Conservation (phyloP, 108 stramenopile species). For the Pseudonitzschia multiseries region DNA sequence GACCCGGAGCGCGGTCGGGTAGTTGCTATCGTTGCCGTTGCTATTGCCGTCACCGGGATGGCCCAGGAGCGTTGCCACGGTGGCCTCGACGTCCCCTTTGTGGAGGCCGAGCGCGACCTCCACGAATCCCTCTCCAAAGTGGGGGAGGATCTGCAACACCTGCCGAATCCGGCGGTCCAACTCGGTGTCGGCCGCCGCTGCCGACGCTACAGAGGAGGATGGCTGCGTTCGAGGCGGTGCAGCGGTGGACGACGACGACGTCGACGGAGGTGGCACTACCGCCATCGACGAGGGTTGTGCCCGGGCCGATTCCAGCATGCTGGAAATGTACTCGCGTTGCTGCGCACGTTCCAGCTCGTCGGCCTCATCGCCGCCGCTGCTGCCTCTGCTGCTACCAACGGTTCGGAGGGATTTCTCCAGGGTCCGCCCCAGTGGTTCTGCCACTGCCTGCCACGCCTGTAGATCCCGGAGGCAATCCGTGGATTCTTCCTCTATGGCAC, state of each 20-base stretch:
- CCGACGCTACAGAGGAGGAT: background rate
- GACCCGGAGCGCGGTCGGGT: slow-evolving; percentile 38
- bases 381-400: background rate
- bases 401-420: slow-evolving; percentile 19
- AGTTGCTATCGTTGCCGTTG: background rate
- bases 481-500: slow-evolving; percentile 36
- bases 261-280: background rate
- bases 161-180: slow-evolving; percentile 44
- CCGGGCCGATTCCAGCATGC: slow-evolving; percentile 39
- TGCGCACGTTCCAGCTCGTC: slow-evolving; percentile 6
- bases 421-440: slow-evolving; percentile 20
- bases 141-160: slow-evolving; percentile 58
- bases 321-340: slow-evolving; percentile 43
- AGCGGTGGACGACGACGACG: background rate
- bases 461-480: slow-evolving; percentile 39
- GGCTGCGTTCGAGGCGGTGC: too few species aligned
- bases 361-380: background rate
- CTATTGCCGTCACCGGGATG: slow-evolving; percentile 19
- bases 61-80: slow-evolving; percentile 53
- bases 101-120: slow-evolving; percentile 73
- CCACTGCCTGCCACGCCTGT: slow-evolving; percentile 30
- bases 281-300: slow-evolving; percentile 14
- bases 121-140: slow-evolving; percentile 80
- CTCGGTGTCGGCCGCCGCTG: slow-evolving; percentile 19
- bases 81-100: slow-evolving; percentile 62